Evolutionary conservation across 352 stramenopile species (phyloP).

Genomic region (Globisporangium nodosum): DNA sequence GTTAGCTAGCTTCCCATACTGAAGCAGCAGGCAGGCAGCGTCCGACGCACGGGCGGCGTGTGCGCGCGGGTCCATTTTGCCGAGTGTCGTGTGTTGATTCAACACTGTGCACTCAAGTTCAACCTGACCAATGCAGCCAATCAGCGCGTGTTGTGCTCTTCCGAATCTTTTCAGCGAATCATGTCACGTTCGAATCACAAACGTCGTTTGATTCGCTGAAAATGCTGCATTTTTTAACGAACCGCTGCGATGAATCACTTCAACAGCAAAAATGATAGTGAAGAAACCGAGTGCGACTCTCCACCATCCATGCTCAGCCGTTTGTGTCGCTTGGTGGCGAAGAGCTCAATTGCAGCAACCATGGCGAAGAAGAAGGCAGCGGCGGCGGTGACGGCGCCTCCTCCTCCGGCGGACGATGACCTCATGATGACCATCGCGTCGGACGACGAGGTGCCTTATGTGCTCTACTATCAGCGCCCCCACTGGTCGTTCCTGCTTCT

Average conservation of each 20-base stretch:
- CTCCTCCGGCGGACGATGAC: constrained; percentile 35
- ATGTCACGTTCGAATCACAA: neutral
- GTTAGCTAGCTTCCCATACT: too few relatives aligned
- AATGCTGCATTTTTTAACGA: constrained; percentile 1
- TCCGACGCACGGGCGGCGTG: neutral
- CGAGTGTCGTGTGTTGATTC: constrained; percentile 8
- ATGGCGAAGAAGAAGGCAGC: neutral
- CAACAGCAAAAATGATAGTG: neutral
- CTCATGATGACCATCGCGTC: constrained; percentile 89
- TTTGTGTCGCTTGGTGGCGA: constrained; percentile 18
- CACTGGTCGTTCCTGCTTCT: neutral
- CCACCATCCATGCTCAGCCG: constrained; percentile 13
- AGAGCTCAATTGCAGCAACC: constrained; percentile 1
- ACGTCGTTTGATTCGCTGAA: neutral
- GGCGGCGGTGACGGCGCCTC: neutral
- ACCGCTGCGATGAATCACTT: neutral
- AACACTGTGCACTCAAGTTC: constrained; percentile 12
- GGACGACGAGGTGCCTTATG: constrained; percentile 54
- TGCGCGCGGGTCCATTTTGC: constrained; percentile 11
- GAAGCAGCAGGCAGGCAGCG: too few relatives aligned
- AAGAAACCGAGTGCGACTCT: neutral
- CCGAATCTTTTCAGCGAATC: constrained; percentile 8
- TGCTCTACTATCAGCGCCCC: neutral
- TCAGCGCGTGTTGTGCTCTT: neutral
- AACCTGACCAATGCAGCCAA: constrained; percentile 1